These are phyloP conservation scores for Avena atlantica DNA, from an alignment of 176 grass and related monocot genomes.

Conservation along the genomic window DNA sequence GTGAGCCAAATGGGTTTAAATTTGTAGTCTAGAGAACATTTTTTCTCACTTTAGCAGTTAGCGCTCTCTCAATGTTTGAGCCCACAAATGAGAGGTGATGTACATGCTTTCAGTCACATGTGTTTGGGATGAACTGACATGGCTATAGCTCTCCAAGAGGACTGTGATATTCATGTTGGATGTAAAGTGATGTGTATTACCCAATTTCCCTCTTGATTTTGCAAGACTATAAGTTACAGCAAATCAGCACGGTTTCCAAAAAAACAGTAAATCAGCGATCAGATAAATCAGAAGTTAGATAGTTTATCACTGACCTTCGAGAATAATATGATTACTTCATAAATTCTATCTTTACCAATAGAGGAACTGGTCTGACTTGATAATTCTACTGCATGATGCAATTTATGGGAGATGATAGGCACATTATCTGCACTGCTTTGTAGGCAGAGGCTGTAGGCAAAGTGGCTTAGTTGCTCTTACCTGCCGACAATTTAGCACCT, in stretches of 20 bases:
- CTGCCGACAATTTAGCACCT: too few species aligned
- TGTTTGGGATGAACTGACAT: constrained; percentile 20
- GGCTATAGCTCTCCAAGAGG: neutral
- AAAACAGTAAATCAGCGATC: neutral
- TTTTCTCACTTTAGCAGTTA: neutral
- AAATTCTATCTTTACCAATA: neutral
- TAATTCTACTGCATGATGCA: neutral
- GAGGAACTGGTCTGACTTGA: neutral
- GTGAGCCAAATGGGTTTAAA: constrained; percentile 12
- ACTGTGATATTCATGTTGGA: neutral
- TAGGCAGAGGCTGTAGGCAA: too few species aligned
- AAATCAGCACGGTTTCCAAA: neutral
- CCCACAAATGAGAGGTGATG: neutral
- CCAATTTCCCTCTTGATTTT: neutral
- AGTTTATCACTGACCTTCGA: neutral
- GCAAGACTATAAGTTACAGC: neutral
- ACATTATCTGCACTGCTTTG: too few species aligned
- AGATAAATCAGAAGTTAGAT: neutral
- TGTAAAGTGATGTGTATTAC: neutral
- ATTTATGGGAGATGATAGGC: neutral
- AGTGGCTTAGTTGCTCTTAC: too few species aligned
- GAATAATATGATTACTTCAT: neutral
- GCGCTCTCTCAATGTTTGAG: constrained; percentile 2
- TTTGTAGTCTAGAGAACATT: neutral
- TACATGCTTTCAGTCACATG: neutral